Conservation (phyloP, 306 rosid genomes). For the Castanea sativa region DNA sequence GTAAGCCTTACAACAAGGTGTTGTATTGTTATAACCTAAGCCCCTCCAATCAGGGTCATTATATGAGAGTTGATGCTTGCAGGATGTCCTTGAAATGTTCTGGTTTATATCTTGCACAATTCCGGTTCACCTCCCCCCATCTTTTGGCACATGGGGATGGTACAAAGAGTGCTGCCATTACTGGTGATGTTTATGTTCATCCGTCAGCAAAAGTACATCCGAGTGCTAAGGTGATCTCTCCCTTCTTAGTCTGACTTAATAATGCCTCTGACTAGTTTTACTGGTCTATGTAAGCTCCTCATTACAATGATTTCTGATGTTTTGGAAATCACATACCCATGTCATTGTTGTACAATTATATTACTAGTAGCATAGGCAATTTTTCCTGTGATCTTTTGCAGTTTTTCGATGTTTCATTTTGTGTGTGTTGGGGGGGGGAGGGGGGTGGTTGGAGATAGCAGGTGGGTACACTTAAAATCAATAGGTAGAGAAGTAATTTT, state of each 20-base stretch:
- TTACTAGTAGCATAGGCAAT: neutral
- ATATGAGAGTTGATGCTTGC: conserved; percentile 30
- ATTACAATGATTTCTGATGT: neutral
- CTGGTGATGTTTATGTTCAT: conserved; percentile 87
- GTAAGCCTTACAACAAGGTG: conserved; percentile 33
- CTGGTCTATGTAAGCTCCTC: neutral
- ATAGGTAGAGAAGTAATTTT: neutral
- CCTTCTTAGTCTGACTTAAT: neutral
- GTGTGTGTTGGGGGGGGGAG: neutral
- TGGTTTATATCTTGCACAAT: conserved; percentile 79
- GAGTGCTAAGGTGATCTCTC: conserved; percentile 69
- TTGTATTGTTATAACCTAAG: conserved; percentile 12
- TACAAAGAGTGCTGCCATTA: conserved; percentile 54
- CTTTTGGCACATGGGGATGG: conserved; percentile 78
- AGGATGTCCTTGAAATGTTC: conserved; percentile 97
- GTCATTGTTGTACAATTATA: neutral
- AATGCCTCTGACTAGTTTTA: neutral
- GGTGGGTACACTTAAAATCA: neutral
- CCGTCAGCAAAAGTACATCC: conserved; percentile 97
- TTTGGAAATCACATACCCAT: neutral
- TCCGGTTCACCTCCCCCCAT: conserved; percentile 63
- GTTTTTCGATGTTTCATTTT: neutral
- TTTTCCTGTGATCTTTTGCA: neutral
- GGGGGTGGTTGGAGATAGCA: neutral
- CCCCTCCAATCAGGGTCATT: neutral